A percentile compares a stretch with the other conserved stretches of the same genome.
These are phyloP conservation scores for Salix udensis DNA, from an alignment of 345 rosid species.

Conservation along the genomic window DNA sequence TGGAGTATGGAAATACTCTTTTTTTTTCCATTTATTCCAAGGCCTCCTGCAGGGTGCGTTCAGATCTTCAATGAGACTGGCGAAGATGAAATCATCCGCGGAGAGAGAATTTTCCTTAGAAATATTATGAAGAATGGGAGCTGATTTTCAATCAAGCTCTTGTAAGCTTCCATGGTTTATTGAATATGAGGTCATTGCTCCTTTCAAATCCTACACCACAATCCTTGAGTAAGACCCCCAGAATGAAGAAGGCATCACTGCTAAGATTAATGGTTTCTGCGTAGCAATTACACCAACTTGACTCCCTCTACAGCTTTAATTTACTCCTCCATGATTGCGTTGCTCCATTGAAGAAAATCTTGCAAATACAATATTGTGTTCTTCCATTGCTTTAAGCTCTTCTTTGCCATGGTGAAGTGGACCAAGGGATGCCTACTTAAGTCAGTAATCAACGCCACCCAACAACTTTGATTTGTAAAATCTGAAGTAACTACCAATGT, in stretches of 20 bases:
- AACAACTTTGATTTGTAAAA: too few relatives aligned
- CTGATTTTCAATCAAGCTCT: slow-evolving; percentile 18
- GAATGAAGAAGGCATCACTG: slow-evolving; percentile 3
- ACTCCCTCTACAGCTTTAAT: neutral
- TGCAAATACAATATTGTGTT: slow-evolving; percentile 5
- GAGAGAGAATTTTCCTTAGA: neutral
- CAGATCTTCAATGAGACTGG: neutral
- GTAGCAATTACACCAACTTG: neutral
- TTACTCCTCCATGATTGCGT: neutral
- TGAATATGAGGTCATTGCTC: neutral
- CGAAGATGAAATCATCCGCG: neutral
- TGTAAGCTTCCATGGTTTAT: slow-evolving; percentile 9
- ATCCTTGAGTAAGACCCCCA: neutral
- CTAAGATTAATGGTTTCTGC: too few relatives aligned
- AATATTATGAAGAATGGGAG: slow-evolving; percentile 15
- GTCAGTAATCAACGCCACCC: too few relatives aligned
- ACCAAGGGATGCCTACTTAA: neutral
- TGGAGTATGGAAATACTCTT: neutral
- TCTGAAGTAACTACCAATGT: too few relatives aligned
- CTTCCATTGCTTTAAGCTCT: slow-evolving; percentile 4
- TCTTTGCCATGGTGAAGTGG: neutral
- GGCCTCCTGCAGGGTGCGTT: neutral
- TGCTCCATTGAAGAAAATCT: neutral
- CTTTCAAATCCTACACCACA: neutral
- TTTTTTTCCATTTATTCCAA: slow-evolving; percentile 19